A percentile compares a stretch with the other conserved stretches of the same genome.
phyloP scores from a whole-genome alignment of 805 yeast genomes.

The Kuraishia hungarica region DNA sequence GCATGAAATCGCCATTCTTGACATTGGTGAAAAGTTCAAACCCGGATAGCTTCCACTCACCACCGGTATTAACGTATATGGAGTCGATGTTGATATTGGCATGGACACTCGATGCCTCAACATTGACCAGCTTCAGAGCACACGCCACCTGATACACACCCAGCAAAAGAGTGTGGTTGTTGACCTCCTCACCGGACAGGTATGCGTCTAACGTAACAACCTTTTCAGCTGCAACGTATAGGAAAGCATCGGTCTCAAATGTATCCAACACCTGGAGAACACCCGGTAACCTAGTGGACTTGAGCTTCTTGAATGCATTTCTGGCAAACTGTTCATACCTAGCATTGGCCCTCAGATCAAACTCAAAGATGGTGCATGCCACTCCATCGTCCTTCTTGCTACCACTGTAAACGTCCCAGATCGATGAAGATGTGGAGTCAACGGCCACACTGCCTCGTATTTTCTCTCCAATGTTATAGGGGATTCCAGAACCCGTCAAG shows the following conservation, averaged over 20 bases:
- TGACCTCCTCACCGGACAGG: constrained; percentile 18
- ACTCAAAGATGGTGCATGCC: constrained; percentile 58
- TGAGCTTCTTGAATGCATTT: constrained; percentile 37
- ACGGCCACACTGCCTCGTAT: constrained; percentile 14
- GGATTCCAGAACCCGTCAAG: constrained; percentile 48
- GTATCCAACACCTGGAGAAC: constrained; percentile 55
- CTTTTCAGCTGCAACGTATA: constrained; percentile 62
- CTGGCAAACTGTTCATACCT: constrained; percentile 28
- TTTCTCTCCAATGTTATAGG: constrained; percentile 45
- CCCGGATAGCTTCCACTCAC: constrained; percentile 84
- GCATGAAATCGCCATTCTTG: constrained; percentile 32
- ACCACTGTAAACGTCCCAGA: constrained; percentile 64
- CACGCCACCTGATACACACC: constrained; percentile 50
- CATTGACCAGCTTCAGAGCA: constrained; percentile 49
- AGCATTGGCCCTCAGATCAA: constrained; percentile 27
- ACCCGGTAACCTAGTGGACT: constrained; percentile 59
- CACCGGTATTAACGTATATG: constrained; percentile 55
- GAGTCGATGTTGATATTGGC: constrained; percentile 52
- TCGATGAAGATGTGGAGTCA: constrained; percentile 25
- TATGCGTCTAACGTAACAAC: constrained; percentile 42
- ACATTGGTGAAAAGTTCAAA: constrained; percentile 57
- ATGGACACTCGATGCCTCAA: constrained; percentile 50
- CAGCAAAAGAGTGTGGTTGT: constrained; percentile 28
- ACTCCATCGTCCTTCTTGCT: constrained; percentile 40
- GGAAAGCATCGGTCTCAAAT: constrained; percentile 45